phyloP scores from a whole-genome alignment of 768 basidiomycete species.

The Leccinum aurantiacum region DNA sequence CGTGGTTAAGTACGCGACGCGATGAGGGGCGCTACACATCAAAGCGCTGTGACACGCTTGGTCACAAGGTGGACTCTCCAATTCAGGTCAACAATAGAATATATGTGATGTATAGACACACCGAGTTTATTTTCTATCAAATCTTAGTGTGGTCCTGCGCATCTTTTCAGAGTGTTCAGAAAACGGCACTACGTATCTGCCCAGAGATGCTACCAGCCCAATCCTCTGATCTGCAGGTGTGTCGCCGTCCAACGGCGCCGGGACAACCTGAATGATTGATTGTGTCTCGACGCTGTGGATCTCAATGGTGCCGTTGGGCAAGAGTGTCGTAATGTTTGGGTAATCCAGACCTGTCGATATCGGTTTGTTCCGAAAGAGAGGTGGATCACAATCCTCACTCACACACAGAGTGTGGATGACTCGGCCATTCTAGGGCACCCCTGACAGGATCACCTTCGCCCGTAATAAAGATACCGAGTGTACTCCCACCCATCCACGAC shows the following conservation, averaged over 20 bases:
- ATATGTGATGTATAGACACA: constrained; percentile 26
- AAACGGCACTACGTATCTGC: constrained; percentile 45
- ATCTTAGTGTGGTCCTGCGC: constrained; percentile 31
- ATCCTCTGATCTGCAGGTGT: constrained; percentile 24
- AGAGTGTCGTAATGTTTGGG: constrained; percentile 75
- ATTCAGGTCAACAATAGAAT: constrained; percentile 11
- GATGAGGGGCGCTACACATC: constrained; percentile 9
- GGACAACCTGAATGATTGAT: constrained; percentile 65
- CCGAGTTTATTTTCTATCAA: constrained; percentile 22
- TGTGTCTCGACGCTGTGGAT: constrained; percentile 81
- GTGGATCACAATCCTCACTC: constrained; percentile 32
- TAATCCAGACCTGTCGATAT: constrained; percentile 65
- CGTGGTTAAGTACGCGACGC: constrained; percentile 14
- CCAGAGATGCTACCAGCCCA: constrained; percentile 31
- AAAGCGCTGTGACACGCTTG: constrained; percentile 21
- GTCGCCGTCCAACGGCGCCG: constrained; percentile 41
- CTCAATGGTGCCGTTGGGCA: constrained; percentile 77
- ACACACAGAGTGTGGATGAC: constrained; percentile 77
- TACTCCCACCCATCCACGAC: constrained; percentile 78
- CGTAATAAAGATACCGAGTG: constrained; percentile 85
- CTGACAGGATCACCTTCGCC: constrained; percentile 85
- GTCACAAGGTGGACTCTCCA: constrained; percentile 22
- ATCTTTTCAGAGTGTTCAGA: constrained; percentile 41
- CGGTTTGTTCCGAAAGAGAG: background rate
- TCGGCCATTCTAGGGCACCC: constrained; percentile 85